A percentile compares a stretch with the other conserved stretches of the same genome.
Evolutionary conservation across 2,329 filamentous ascomycete genomes (phyloP).

Genomic region (Ceratocystis destructans): DNA sequence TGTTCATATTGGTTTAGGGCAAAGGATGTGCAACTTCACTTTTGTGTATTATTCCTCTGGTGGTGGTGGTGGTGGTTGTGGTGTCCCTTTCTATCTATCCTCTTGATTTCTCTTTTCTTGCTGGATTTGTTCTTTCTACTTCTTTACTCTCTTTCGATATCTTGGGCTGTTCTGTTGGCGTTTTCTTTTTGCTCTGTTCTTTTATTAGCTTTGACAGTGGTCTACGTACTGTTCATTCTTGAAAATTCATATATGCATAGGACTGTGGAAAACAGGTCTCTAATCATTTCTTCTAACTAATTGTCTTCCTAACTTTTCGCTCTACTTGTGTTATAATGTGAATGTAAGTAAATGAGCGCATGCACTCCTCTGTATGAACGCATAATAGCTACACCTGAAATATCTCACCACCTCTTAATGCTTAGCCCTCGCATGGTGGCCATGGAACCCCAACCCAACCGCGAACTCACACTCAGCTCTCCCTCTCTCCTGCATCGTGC

Average conservation of each 20-base stretch:
- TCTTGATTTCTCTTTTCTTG: slow-evolving; percentile 10
- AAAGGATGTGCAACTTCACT: no score
- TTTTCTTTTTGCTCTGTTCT: slow-evolving; percentile 7
- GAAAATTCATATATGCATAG: background rate
- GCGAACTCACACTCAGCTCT: slow-evolving; percentile 48
- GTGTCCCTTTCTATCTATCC: background rate
- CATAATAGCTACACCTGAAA: background rate
- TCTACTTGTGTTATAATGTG: background rate
- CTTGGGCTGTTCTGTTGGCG: slow-evolving; percentile 15
- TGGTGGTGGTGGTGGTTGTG: no score
- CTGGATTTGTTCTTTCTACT: slow-evolving; percentile 12
- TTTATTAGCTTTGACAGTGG: background rate
- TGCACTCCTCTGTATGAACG: no score
- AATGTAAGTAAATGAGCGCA: background rate
- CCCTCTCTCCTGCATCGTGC: slow-evolving; percentile 48
- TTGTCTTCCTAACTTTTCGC: background rate
- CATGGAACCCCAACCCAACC: slow-evolving; percentile 53
- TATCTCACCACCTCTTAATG: background rate
- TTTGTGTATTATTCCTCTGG: no score
- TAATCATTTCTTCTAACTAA: background rate
- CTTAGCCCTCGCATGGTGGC: slow-evolving; percentile 30
- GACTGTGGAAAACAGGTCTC: background rate
- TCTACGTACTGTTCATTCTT: background rate
- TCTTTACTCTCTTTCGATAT: slow-evolving; percentile 17
- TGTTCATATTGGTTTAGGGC: no score